A percentile compares a stretch with the other conserved stretches of the same genome.
Conservation (phyloP, 1,284 basidiomycete species). For the Moniliella sp. region DNA sequence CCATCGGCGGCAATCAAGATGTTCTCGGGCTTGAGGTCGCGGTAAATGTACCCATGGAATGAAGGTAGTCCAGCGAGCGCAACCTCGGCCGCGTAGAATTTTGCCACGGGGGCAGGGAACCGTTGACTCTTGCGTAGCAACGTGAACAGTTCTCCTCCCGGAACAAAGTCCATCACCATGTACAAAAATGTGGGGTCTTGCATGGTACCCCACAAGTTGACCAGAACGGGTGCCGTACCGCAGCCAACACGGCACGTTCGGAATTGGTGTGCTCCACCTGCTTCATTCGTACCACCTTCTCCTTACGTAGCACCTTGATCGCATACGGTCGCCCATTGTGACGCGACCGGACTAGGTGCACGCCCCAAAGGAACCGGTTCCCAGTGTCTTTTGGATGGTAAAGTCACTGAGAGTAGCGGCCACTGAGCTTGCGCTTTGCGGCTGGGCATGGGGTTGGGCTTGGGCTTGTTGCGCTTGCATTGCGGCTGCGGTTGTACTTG, state of each 20-base stretch:
- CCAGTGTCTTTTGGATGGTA: too few species aligned
- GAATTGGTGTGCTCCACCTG: conserved; percentile 43
- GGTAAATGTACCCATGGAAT: too few species aligned
- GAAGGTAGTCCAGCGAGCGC: too few species aligned
- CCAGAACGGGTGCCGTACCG: conserved; percentile 24
- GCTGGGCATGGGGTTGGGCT: too few species aligned
- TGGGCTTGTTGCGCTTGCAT: too few species aligned
- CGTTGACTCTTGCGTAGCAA: conserved; percentile 42
- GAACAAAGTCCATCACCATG: conserved; percentile 40
- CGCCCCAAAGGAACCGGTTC: too few species aligned
- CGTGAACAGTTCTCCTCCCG: conserved; percentile 88
- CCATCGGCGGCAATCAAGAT: conserved; percentile 78
- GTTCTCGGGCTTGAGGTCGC: conserved; percentile 93
- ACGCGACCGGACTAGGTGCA: too few species aligned
- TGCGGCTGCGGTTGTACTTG: too few species aligned
- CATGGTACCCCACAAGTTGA: conserved; percentile 10
- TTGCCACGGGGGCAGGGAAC: conserved; percentile 92
- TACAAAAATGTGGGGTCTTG: conserved; percentile 40
- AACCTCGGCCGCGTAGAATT: conserved; percentile 96
- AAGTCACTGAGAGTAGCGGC: too few species aligned
- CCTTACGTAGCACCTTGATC: conserved; percentile 41
- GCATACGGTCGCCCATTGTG: too few species aligned
- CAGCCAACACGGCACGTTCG: conserved; percentile 37
- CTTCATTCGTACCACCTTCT: conserved; percentile 39
- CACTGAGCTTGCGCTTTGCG: too few species aligned